These are phyloP conservation scores for Pleurotus platypus DNA, from an alignment of 768 basidiomycete species.

Conservation along the genomic window DNA sequence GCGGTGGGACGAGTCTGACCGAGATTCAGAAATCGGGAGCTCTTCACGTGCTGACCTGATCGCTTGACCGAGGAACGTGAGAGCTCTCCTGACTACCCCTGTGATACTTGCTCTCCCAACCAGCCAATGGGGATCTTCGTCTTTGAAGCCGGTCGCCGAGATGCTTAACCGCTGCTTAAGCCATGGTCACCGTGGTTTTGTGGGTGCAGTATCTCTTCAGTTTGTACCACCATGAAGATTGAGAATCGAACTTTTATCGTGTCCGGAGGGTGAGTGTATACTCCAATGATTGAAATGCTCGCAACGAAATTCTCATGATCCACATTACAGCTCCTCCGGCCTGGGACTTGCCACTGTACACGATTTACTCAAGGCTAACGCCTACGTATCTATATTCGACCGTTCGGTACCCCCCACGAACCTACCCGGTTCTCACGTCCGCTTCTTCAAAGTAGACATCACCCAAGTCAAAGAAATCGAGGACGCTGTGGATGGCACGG, in stretches of 20 bases:
- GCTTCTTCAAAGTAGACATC: conserved; percentile 40
- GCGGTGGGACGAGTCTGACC: not conserved
- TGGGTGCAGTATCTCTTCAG: not conserved
- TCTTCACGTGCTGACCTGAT: not conserved
- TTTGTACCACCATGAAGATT: conserved; percentile 38
- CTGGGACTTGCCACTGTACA: conserved; percentile 51
- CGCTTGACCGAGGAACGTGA: not conserved
- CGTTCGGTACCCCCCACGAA: conserved; percentile 31
- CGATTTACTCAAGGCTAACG: conserved; percentile 38
- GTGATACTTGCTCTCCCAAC: not conserved
- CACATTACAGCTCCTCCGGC: conserved; percentile 44
- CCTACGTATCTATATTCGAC: conserved; percentile 52
- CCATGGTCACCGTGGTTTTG: not conserved
- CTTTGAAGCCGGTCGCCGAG: not conserved
- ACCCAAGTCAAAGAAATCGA: conserved; percentile 31
- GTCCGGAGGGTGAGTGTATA: conserved; percentile 48
- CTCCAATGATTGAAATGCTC: not conserved
- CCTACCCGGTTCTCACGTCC: conserved; percentile 22
- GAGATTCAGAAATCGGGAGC: not conserved
- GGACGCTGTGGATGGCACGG: conserved; percentile 31
- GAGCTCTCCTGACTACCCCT: not conserved
- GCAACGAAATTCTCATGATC: not conserved
- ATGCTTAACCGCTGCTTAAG: not conserved
- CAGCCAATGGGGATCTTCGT: not conserved
- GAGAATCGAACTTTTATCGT: conserved; percentile 51